Evolutionary conservation across 306 rosid genomes (phyloP), one percentile per base, ranked within the genome.

Genomic region (Pueraria montana): DNA sequence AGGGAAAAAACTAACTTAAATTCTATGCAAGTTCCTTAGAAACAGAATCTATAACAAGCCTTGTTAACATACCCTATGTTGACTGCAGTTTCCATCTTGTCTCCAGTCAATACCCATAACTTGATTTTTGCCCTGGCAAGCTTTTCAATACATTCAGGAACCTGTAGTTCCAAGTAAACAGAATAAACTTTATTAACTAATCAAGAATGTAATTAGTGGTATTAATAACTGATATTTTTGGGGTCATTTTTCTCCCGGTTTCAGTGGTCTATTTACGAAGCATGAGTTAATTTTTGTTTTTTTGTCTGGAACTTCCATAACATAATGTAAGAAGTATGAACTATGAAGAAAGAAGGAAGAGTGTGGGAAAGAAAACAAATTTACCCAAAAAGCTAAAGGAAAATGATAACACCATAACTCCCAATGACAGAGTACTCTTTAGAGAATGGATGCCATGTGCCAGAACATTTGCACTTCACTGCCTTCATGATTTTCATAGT

Each of bases 91-190:
- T 5, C 8, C 42, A 36, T 36, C 6, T 2, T 36, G 7, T 36
- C 42, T 4, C 8, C 42, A 36, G 42, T 27, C 42, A 36, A 36
- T 36, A 36, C 4, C 42, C 42, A 4, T 5, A 94, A 71, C 85
- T 94, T 92, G 76, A 94, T 92, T 76, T 95, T 91, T 38, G 95
- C 93, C 63, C 34, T 84, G 64, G n/a, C n/a, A n/a, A n/a, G 97
- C 80, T 87, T 94, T 53, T 74, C 82, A 24, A 94, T 90, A 80
- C 97, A 92, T 78, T 89, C 95, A 53, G 97, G 92, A 79, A 94
- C 97, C 98, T 92, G 92, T 61, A 83, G 16, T 80, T 63, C 76
- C 71, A 79, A 73, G 72, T 78, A 84, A 80, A 81, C 72, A 71
- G 24, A 36, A 62, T 45, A 27, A 27, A 36, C 45, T 58, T 50